Base-by-base conservation (phyloP, 345 rosid species). In the Clausena lansium region DNA sequence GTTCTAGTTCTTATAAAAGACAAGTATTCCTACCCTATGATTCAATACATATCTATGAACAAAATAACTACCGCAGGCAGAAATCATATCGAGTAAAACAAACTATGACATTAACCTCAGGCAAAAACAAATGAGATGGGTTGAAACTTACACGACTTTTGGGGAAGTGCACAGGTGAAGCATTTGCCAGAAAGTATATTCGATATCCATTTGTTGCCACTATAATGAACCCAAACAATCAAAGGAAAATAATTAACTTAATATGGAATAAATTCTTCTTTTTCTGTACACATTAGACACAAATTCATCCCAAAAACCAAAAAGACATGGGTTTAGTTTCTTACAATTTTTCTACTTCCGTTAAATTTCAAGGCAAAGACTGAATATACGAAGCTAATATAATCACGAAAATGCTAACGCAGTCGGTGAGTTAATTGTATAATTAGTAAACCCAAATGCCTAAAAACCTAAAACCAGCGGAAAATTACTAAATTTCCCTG, bases 141-240 rank as follows among this genome's bases (percentile, higher is more conserved):
- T 6, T 63, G 47, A 80, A 67, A 83, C 98, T 88, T 84, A 97
- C 99, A 97, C 98, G 64, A 97, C 97, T 92, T 97, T 94, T 4
- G 99, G 98, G 41, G 98, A 94, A 81, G 98, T 90, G 87, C 98
- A 96, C 17, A 96, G 91, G 81, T 91, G 92, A 86, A 97, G 93
- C 98, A 97, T 97, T 91, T 93, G 99, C 99, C 99, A 97, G 87
- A 97, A 97, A 58, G 98, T 92, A 86, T 97, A 97, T 71, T 97
- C 99, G 77, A 97, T 84, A 84, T 97, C 99, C 99, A 97, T 97
- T 94, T 96, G 99, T 82, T 91, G 98, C 99, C 99, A 96, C 99
- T 96, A 80, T 78, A 91, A 76, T 52, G 50, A 70, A 71, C 75
- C 70, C 75, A 79, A 52, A 81, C 76, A 39, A 39, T 0, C 77